Evolutionary conservation across 2,329 filamentous ascomycete genomes (phyloP), one percentile per base, ranked within the genome.

Genomic region (Pseudogymnoascus sp.): DNA sequence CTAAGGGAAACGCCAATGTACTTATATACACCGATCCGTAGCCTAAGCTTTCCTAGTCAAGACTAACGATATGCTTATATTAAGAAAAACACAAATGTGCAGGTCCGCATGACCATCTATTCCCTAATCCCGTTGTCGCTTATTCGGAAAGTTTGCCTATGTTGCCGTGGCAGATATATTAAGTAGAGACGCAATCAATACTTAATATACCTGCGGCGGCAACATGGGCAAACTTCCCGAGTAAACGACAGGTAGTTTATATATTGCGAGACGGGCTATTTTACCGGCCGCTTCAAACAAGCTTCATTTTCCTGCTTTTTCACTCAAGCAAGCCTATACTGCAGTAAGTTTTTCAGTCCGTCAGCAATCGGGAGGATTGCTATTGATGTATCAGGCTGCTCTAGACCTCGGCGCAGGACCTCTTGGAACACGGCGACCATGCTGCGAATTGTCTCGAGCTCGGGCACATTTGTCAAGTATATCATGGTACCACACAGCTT

Each of bases 1-100:
- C 63, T 24, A 67, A 68, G 29, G 6, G 29, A 31, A 31, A 31
- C 29, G 29, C 29, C 29, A 7, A 31, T 37, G 62, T 68, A 71
- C 72, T 72, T 74, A 72, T 71, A 47, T 65, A 37, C 33, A 14
- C 59, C 62, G 63, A 65, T 68, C 68, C 68, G 65, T 42, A 65
- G 61, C 65, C 59, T 64, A 68, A 66, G 60, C 60, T 62, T 69
- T 63, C 66, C 70, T 66, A 53, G 62, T 64, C 65, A 61, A 47
- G 42, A 63, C 65, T 64, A 65, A 66, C 62, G 61, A 31, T 50
- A 64, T 66, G 19, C 38, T 42, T 65, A 60, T 62, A 66, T 67
- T 29, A 59, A 37, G 33, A 37, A 37, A 37, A 37, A 37, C 33
- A 37, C 11, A 37, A 3, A 37, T 37, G 33, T 14, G 33, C 33